A percentile compares a stretch with the other conserved stretches of the same genome.
Evolutionary conservation across 2,329 filamentous ascomycete genomes (phyloP).

Genomic region (Metarhizium anisopliae): DNA sequence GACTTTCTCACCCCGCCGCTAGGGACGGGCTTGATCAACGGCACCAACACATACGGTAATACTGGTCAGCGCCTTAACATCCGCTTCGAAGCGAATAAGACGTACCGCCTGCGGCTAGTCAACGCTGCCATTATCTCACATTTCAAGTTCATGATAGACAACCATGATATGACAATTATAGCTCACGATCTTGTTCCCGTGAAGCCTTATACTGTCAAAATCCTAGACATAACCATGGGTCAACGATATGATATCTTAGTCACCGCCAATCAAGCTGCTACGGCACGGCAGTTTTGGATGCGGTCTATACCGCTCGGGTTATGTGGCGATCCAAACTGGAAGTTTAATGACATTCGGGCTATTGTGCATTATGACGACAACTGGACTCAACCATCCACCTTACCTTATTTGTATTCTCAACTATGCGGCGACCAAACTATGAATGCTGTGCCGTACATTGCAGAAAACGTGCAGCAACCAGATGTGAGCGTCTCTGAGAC

Average conservation of each 20-base stretch:
- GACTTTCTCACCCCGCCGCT: slow-evolving; percentile 10
- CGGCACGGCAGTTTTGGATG: slow-evolving; percentile 35
- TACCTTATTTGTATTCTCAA: too few relatives aligned
- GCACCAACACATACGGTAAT: slow-evolving; percentile 27
- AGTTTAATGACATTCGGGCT: slow-evolving; percentile 34
- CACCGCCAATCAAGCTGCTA: slow-evolving; percentile 24
- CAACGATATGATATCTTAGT: slow-evolving; percentile 39
- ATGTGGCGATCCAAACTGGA: background rate
- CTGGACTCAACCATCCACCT: slow-evolving; percentile 2
- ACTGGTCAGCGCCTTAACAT: slow-evolving; percentile 26
- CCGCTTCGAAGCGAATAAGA: slow-evolving; percentile 30
- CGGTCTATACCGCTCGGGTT: slow-evolving; percentile 17
- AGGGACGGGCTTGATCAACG: slow-evolving; percentile 38
- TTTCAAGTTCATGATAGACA: slow-evolving; percentile 43
- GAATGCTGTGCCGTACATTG: too few relatives aligned
- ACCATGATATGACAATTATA: slow-evolving; percentile 49
- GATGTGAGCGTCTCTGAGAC: too few relatives aligned
- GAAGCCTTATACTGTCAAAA: slow-evolving; percentile 39
- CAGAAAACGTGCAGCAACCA: too few relatives aligned
- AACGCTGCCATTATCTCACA: slow-evolving; percentile 35
- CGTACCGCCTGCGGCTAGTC: slow-evolving; percentile 38
- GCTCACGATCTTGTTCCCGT: slow-evolving; percentile 49
- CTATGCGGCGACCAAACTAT: too few relatives aligned
- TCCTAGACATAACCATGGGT: slow-evolving; percentile 39
- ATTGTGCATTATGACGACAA: slow-evolving; percentile 34